Percentiles rank a stretch among this genome's conserved stretches.
phyloP scores from a whole-genome alignment of 2,329 filamentous ascomycete species.

The Penicillium sp. region DNA sequence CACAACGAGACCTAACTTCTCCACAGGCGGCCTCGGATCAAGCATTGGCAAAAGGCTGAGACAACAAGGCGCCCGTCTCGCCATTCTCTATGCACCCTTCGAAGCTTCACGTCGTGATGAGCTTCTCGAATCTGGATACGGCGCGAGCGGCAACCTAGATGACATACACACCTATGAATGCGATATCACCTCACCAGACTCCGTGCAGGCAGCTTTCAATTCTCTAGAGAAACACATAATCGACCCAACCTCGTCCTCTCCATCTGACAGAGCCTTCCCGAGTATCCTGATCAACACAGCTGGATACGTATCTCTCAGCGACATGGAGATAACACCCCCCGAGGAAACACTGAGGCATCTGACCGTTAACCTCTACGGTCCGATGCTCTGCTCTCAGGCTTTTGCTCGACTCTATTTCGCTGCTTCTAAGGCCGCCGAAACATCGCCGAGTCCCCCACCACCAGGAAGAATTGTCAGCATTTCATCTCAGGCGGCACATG shows the following conservation, averaged over 20 bases:
- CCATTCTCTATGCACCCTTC: conserved; percentile 49
- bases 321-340: conserved; percentile 43
- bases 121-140: conserved; percentile 39
- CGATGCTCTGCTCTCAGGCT: conserved; percentile 46
- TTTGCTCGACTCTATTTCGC: conserved; percentile 45
- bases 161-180: conserved; percentile 40
- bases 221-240: conserved; percentile 31
- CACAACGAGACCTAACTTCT: conserved; percentile 10
- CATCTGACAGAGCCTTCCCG: conserved; percentile 31
- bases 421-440: conserved; percentile 18
- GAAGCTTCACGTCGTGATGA: conserved; percentile 40
- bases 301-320: conserved; percentile 47
- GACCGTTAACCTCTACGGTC: conserved; percentile 45
- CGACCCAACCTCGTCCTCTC: conserved; percentile 4
- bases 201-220: conserved; percentile 45
- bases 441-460: conserved; percentile 20
- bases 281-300: conserved; percentile 45
- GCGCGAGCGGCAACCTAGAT: conserved; percentile 16
- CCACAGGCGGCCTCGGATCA: conserved; percentile 42
- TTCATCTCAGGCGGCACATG: conserved; percentile 48
- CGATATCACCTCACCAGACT: conserved; percentile 49
- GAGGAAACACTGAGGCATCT: conserved; percentile 47
- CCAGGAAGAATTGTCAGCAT: conserved; percentile 48
- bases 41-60: conserved; percentile 43
- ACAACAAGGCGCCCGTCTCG: conserved; percentile 43